These are phyloP conservation scores for Daldinia bambusicola DNA, from an alignment of 495 filamentous ascomycete genomes.

Conservation along the genomic window DNA sequence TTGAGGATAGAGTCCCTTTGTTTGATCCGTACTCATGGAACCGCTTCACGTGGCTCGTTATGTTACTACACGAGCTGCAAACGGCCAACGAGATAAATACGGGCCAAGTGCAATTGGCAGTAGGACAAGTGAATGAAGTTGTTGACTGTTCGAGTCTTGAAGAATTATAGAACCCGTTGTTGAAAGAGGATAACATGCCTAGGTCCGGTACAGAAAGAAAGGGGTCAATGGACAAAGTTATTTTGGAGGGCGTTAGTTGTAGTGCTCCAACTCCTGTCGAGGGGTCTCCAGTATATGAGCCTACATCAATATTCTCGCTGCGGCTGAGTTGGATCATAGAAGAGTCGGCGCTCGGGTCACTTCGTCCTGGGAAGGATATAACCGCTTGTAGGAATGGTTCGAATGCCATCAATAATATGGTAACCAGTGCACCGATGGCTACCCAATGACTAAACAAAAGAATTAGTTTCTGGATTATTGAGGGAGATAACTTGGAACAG, in stretches of 20 bases:
- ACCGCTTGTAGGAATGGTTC: conserved; percentile 39
- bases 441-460: conserved; percentile 30
- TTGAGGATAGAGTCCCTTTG: neutral
- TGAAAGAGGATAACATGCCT: conserved; percentile 29
- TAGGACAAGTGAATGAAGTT: conserved; percentile 24
- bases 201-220: conserved; percentile 15
- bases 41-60: conserved; percentile 8
- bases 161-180: conserved; percentile 34
- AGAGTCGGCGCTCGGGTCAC: conserved; percentile 4
- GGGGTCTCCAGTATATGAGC: conserved; percentile 11
- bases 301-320: conserved; percentile 24
- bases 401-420: conserved; percentile 30
- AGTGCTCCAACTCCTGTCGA: neutral
- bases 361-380: conserved; percentile 22
- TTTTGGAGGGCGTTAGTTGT: conserved; percentile 4
- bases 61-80: conserved; percentile 34
- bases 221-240: neutral
- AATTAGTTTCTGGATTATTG: neutral
- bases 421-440: conserved; percentile 22
- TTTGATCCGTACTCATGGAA: conserved; percentile 7
- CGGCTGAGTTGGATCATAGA: conserved; percentile 14
- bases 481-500: neutral
- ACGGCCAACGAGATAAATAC: conserved; percentile 28
- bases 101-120: conserved; percentile 40
- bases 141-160: conserved; percentile 1